Percentiles rank a stretch among this genome's conserved stretches.
Evolutionary conservation across 208 protist genomes (phyloP).

Genomic region (Wallacemonas collosoma): DNA sequence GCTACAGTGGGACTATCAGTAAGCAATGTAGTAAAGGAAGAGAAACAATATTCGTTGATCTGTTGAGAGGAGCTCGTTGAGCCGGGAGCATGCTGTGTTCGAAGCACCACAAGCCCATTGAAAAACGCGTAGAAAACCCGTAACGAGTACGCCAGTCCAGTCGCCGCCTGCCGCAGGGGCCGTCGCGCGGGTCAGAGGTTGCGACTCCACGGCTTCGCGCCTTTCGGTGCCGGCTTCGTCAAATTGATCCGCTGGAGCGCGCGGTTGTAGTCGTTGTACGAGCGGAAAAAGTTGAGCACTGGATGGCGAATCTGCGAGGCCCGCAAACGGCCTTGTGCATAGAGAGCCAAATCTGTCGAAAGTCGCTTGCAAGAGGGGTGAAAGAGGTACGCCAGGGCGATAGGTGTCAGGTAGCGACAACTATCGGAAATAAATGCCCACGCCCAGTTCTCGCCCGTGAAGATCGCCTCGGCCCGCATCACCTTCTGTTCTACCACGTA

Average conservation of each 20-base stretch:
- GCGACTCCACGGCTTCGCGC: constrained; percentile 71
- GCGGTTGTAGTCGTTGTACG: constrained; percentile 83
- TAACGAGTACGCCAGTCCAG: too few species aligned
- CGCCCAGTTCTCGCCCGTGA: constrained; percentile 88
- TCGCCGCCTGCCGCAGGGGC: not conserved
- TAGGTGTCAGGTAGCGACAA: constrained; percentile 73
- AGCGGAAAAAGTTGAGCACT: constrained; percentile 86
- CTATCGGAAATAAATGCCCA: constrained; percentile 90
- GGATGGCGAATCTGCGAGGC: constrained; percentile 85
- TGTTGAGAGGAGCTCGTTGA: too few species aligned
- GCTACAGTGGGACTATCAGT: too few species aligned
- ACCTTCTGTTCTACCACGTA: constrained; percentile 87
- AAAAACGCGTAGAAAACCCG: too few species aligned
- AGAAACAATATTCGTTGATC: too few species aligned
- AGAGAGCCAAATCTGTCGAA: constrained; percentile 63
- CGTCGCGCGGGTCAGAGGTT: constrained; percentile 50
- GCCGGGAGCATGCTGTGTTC: too few species aligned
- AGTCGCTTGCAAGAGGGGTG: constrained; percentile 74
- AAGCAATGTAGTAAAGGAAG: too few species aligned
- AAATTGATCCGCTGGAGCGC: constrained; percentile 79
- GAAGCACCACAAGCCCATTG: too few species aligned
- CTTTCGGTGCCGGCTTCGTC: constrained; percentile 71
- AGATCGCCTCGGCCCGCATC: constrained; percentile 83
- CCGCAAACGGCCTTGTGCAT: constrained; percentile 63
- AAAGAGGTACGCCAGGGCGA: constrained; percentile 73